A percentile compares a stretch with the other conserved stretches of the same genome.
These are phyloP conservation scores for Acanthamoeba divionensis DNA, from an alignment of 208 protist species.

Conservation along the genomic window DNA sequence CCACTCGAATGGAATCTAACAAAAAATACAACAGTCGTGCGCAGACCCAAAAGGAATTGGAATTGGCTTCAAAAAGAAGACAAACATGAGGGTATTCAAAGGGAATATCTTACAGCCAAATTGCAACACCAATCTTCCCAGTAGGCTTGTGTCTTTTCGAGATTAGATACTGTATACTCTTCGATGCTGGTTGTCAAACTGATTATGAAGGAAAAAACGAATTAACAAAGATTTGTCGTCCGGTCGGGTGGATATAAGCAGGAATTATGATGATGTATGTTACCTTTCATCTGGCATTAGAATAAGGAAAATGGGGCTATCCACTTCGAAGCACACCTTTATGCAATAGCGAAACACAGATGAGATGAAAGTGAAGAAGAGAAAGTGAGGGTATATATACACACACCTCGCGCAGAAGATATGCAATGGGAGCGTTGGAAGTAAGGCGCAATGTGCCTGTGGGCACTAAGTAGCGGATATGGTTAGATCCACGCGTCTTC, in stretches of 20 bases:
- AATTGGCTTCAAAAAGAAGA: neutral
- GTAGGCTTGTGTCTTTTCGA: conserved; percentile 72
- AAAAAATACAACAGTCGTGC: neutral
- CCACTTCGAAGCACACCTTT: conserved; percentile 61
- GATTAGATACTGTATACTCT: conserved; percentile 55
- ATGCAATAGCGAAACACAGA: neutral
- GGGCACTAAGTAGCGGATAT: conserved; percentile 70
- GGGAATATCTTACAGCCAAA: conserved; percentile 63
- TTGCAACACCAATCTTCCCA: conserved; percentile 70
- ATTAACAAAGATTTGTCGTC: neutral
- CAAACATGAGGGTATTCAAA: neutral
- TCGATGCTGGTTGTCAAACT: conserved; percentile 55
- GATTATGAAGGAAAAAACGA: neutral
- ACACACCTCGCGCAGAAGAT: conserved; percentile 70
- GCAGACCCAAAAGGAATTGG: neutral
- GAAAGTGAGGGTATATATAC: too few relatives aligned
- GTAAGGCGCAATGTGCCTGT: conserved; percentile 68
- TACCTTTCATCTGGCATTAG: conserved; percentile 70
- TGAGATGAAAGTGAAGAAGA: neutral
- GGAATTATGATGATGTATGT: neutral
- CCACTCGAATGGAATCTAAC: conserved; percentile 77
- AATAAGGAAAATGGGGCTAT: conserved; percentile 66
- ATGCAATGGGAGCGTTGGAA: conserved; percentile 72
- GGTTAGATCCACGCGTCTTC: conserved; percentile 69
- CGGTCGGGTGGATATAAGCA: neutral